Evolutionary conservation across 805 yeast genomes (phyloP).

Genomic region (Ogataea salicorniae): DNA sequence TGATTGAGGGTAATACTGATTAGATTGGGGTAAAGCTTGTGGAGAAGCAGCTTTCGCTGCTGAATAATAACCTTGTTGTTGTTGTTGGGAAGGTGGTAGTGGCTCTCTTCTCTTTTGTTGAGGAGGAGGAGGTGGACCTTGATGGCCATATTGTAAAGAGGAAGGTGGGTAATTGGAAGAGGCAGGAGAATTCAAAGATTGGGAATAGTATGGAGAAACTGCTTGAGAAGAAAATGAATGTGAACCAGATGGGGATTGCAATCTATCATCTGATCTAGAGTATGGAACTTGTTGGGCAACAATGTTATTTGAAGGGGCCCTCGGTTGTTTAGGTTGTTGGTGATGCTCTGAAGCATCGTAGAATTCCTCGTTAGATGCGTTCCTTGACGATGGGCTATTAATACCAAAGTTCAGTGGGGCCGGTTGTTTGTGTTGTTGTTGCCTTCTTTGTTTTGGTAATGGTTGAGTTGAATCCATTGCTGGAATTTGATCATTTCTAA

Average conservation of each 20-base stretch:
- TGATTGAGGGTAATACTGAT: conserved; percentile 4
- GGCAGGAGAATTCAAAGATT: neutral
- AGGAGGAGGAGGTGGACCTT: neutral
- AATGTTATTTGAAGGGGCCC: conserved; percentile 26
- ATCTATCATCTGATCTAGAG: neutral
- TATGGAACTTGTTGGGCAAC: conserved; percentile 17
- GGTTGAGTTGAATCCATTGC: neutral
- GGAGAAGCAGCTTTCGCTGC: neutral
- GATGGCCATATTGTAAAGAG: neutral
- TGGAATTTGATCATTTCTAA: neutral
- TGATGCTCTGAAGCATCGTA: conserved; percentile 3
- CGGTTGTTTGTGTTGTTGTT: conserved; percentile 4
- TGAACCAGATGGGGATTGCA: neutral
- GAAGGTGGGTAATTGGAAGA: neutral
- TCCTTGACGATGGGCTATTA: neutral
- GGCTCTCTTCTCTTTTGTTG: neutral
- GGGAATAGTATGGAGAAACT: neutral
- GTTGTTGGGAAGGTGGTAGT: conserved; percentile 2
- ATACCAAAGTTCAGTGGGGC: neutral
- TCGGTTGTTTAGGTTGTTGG: conserved; percentile 11
- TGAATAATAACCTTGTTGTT: neutral
- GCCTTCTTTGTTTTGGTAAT: conserved; percentile 19
- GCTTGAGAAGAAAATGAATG: conserved; percentile 6
- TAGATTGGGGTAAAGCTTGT: conserved; percentile 4
- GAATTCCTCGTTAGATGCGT: conserved; percentile 1